phyloP scores from a whole-genome alignment of 495 filamentous ascomycete species.

The Daldinia concentrica region DNA sequence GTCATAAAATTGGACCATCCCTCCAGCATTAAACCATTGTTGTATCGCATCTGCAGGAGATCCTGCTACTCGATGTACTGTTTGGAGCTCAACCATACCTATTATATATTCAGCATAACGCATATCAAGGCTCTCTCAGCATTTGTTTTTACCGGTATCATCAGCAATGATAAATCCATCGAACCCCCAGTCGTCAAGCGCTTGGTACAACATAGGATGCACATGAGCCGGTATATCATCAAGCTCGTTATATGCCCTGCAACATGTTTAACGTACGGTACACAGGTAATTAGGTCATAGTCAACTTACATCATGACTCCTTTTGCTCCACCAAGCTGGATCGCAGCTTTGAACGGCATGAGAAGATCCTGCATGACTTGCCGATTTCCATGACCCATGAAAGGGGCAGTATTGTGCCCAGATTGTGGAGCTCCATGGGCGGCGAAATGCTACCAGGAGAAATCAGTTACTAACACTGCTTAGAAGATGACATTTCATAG shows the following conservation, averaged over 20 bases:
- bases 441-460: conserved; percentile 50
- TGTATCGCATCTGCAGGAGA: conserved; percentile 49
- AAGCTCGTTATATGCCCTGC: conserved; percentile 52
- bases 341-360: conserved; percentile 52
- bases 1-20: conserved; percentile 50
- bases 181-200: conserved; percentile 52
- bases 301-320: conserved; percentile 54
- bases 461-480: not conserved
- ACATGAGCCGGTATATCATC: conserved; percentile 51
- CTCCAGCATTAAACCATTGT: conserved; percentile 54
- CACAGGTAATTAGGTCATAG: not conserved
- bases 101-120: conserved; percentile 8
- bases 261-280: not conserved
- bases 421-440: conserved; percentile 52
- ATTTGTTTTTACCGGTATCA: conserved; percentile 47
- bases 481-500: not conserved
- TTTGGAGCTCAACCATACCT: conserved; percentile 45
- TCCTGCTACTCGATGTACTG: conserved; percentile 44
- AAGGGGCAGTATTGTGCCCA: conserved; percentile 53
- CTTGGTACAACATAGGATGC: conserved; percentile 49
- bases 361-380: conserved; percentile 53
- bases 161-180: conserved; percentile 54
- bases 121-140: not conserved
- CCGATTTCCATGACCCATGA: conserved; percentile 50
- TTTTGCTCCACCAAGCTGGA: conserved; percentile 52